Evolutionary conservation across 768 basidiomycete genomes (phyloP).

Genomic region (Lactarius psammicola): DNA sequence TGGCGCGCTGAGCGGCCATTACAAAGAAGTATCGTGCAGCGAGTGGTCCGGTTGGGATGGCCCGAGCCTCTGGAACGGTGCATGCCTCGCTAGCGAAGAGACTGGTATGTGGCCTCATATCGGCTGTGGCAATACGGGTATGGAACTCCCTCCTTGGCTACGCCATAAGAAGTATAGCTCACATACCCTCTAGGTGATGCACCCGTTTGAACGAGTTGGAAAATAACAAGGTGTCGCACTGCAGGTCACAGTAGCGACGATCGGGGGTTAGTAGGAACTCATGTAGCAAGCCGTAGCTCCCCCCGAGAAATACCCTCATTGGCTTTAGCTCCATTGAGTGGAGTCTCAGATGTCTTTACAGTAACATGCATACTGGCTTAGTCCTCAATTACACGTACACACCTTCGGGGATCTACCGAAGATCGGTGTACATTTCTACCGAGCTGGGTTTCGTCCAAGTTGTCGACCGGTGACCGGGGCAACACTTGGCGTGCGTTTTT

Average conservation of each 20-base stretch:
- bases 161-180: background rate
- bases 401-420: too few relatives aligned
- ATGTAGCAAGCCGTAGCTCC: background rate
- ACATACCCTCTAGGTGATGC: constrained; percentile 3
- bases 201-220: constrained; percentile 2
- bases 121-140: constrained; percentile 57
- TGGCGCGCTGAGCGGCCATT: constrained; percentile 53
- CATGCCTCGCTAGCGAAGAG: constrained; percentile 51
- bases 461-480: too few relatives aligned
- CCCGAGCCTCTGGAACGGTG: constrained; percentile 45
- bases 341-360: background rate
- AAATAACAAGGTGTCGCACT: background rate
- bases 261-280: background rate
- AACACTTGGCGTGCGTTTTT: constrained; percentile 23
- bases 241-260: background rate
- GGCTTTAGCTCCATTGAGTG: background rate
- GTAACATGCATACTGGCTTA: constrained; percentile 21
- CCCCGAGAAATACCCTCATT: background rate
- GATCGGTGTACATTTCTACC: too few relatives aligned
- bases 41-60: constrained; percentile 58
- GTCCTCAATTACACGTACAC: too few relatives aligned
- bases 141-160: constrained; percentile 1
- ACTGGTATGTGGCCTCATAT: constrained; percentile 50
- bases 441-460: too few relatives aligned
- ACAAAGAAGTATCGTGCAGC: constrained; percentile 54